These are phyloP conservation scores for Ceratocystis lukuohia DNA, from an alignment of 2,329 filamentous ascomycete genomes.

Conservation along the genomic window DNA sequence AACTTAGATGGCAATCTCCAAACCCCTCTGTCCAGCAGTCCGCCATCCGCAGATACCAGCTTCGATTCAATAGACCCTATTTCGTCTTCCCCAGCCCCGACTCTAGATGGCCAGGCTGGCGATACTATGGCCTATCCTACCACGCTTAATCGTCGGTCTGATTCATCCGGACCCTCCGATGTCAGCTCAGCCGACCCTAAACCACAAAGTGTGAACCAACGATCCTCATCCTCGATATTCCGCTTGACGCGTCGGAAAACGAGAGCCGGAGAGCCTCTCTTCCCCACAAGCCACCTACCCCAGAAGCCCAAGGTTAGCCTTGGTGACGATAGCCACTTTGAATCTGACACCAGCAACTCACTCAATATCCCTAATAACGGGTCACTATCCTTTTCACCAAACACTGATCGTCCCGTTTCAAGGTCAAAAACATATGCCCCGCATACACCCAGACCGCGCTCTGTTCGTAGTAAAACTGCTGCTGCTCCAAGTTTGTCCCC, in stretches of 20 bases:
- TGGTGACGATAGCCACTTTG: conserved; percentile 17
- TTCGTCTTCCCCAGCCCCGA: conserved; percentile 10
- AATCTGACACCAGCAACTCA: conserved; percentile 14
- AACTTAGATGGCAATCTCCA: conserved; percentile 8
- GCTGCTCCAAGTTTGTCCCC: conserved; percentile 27
- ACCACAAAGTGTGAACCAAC: conserved; percentile 8
- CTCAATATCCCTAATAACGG: conserved; percentile 13
- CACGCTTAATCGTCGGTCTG: conserved; percentile 26
- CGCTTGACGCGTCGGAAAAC: conserved; percentile 63
- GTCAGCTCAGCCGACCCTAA: conserved; percentile 54
- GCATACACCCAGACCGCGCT: conserved; percentile 15
- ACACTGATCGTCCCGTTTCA: conserved; percentile 7
- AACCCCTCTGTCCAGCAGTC: conserved; percentile 12
- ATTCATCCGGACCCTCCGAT: conserved; percentile 67
- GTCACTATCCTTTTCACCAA: conserved; percentile 5
- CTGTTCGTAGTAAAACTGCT: conserved; percentile 20
- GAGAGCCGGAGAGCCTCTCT: conserved; percentile 62
- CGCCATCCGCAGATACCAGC: conserved; percentile 10
- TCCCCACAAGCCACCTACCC: conserved; percentile 75
- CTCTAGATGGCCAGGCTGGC: conserved; percentile 29
- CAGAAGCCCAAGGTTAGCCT: conserved; percentile 43
- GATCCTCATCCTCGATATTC: conserved; percentile 40
- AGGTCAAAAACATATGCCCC: conserved; percentile 7
- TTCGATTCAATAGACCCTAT: conserved; percentile 4
- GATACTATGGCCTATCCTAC: conserved; percentile 33